Evolutionary conservation across 2,329 filamentous ascomycete species (phyloP), one percentile per base, ranked within the genome.

Genomic region (Fusarium lyarnte): DNA sequence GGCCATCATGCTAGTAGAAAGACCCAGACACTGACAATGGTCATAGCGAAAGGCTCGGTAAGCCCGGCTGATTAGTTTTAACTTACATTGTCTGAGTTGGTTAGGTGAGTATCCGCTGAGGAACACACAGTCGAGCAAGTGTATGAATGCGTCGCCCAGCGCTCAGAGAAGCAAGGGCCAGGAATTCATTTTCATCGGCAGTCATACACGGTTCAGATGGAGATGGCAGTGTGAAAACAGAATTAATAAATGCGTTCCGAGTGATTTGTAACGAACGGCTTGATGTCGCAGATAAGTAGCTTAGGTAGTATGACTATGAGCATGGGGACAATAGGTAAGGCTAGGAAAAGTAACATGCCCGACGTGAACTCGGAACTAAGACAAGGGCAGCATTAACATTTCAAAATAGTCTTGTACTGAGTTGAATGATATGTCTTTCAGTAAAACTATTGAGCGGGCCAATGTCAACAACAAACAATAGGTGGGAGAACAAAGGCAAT

Each of bases 141-240:
- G 25, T 45, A 49, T 36, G 60, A 23, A 49, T 51, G 27, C 31
- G 57, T 61, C 45, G 62, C 39, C 57, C 53, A 17, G 29, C 41
- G 61, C 63, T 69, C 64, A 63, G 69, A 70, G 54, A 66, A 63
- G 69, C 74, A 60, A 74, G 69, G 71, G 69, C 66, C 59, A 64
- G 45, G 63, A 49, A 53, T 52, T 54, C 25, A 58, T 58, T 46
- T 39, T 49, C 51, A 36, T 58, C 38, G 52, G 64, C 58, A 31
- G 25, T 45, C 27, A 52, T 38, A 45, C 42, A 36, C 53, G 55
- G 55, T 29, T 52, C 23, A n/a, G 38, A 19, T 23, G 23, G 29
- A 36, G 29, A 51, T 36, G 27, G n/a, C 25, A 19, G 23, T 36
- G 38, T 41, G 23, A n/a, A 21, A 19, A 11, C 10, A 29, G 47